Evolutionary conservation across 441 rosid genomes (phyloP), one percentile per base, ranked within the genome.

Genomic region (Pelargonium australe): DNA sequence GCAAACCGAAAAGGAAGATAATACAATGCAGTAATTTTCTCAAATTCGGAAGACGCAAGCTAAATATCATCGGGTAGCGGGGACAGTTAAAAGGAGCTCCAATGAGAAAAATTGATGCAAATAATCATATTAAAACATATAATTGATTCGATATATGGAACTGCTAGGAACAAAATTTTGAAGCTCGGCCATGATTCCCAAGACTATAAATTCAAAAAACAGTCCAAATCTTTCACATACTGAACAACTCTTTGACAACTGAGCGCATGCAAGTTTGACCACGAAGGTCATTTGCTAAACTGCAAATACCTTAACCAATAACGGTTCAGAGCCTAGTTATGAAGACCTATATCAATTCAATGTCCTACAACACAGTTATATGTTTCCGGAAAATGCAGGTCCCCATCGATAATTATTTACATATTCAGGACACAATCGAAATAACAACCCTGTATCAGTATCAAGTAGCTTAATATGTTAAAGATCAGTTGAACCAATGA

Each of bases 281-380:
- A 60, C 1, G 31, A 2, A 0, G 40, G 64, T 23, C 13, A 61
- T 11, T 25, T 13, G 40, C 40, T 11, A 23, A 61, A 23, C 16
- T 17, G 64, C 41, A 31, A 31, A 4, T 62, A 31, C 43, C 11
- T 62, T 62, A 62, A 62, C 65, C 17, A 31, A 62, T n/a, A 62
- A 62, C n/a, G 1, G 61, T 17, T 55, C 23, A 55, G 17, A 17
- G 17, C 65, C 41, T 62, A 60, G 40, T 61, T 61, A 25, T 8
- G 17, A 25, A 28, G 65, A 62, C 65, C 40, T 61, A 23, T 5
- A 25, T 28, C 13, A 62, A 5, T 28, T 61, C 40, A 4, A 31
- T 17, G 61, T 25, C 41, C 40, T 4, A 12, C 8, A 25, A 23
- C 11, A 45, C 45, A 41, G 5, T 3, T 41, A 41, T 41, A 41